Evolutionary conservation across 2,329 filamentous ascomycete species (phyloP).

Genomic region (Sporothrix pseudoabietina): DNA sequence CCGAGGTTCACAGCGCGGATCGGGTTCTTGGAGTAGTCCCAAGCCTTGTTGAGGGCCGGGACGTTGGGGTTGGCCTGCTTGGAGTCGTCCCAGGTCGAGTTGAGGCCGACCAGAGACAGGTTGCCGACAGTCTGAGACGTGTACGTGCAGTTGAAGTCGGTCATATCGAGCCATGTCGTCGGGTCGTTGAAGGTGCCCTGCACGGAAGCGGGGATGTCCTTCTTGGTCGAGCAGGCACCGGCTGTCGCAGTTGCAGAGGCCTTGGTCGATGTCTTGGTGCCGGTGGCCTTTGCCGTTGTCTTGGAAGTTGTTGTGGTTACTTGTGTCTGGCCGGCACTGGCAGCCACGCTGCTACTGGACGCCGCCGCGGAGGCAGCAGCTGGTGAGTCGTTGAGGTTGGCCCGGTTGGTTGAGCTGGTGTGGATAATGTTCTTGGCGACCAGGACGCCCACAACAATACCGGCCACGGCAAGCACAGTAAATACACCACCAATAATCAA

Average conservation of each 20-base stretch:
- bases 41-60: constrained; percentile 72
- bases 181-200: constrained; percentile 27
- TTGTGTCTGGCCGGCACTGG: not conserved
- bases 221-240: constrained; percentile 14
- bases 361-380: not conserved
- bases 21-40: constrained; percentile 76
- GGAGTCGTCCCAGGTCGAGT: constrained; percentile 83
- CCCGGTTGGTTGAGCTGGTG: not conserved
- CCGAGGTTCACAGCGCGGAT: constrained; percentile 91
- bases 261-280: not conserved
- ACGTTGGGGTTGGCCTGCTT: constrained; percentile 76
- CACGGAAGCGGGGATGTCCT: constrained; percentile 13
- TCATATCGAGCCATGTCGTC: constrained; percentile 75
- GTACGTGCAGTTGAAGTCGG: constrained; percentile 91
- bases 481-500: constrained; percentile 1
- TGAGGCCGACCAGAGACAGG: constrained; percentile 87
- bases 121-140: constrained; percentile 82
- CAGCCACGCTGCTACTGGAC: not conserved
- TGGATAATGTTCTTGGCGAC: constrained; percentile 25
- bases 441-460: constrained; percentile 23
- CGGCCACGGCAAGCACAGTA: constrained; percentile 4
- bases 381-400: not conserved
- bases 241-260: not conserved
- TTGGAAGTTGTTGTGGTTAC: not conserved
- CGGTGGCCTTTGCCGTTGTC: not conserved